A percentile compares a stretch with the other conserved stretches of the same genome.
These are phyloP conservation scores for Xylariomycetidae sp. DNA, from an alignment of 2,329 filamentous ascomycete genomes.

Conservation along the genomic window DNA sequence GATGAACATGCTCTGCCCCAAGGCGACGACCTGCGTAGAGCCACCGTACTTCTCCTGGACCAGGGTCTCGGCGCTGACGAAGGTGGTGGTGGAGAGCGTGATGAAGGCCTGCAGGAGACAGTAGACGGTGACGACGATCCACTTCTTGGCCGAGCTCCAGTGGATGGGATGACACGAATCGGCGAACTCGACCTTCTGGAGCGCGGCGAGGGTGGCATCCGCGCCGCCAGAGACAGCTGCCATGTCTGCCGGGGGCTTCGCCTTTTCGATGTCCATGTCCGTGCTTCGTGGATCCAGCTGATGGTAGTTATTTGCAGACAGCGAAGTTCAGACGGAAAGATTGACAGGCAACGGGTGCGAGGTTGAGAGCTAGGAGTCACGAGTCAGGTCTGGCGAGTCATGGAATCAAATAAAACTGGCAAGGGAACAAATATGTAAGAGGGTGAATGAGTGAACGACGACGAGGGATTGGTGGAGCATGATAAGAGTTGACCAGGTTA, in stretches of 20 bases:
- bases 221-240: slow-evolving; percentile 1
- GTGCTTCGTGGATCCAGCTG: too few species aligned
- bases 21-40: slow-evolving; percentile 31
- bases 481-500: too few species aligned
- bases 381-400: too few species aligned
- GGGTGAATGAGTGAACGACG: too few species aligned
- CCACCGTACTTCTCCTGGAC: slow-evolving; percentile 33
- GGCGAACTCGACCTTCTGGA: slow-evolving; percentile 19
- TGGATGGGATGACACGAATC: slow-evolving; percentile 24
- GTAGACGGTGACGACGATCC: slow-evolving; percentile 22
- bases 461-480: too few species aligned
- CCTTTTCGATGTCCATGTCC: slow-evolving; percentile 1
- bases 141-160: slow-evolving; percentile 25
- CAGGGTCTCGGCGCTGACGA: slow-evolving; percentile 32
- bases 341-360: too few species aligned
- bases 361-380: too few species aligned
- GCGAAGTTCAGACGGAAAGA: too few species aligned
- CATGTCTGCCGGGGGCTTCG: neutral
- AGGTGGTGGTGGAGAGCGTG: slow-evolving; percentile 33
- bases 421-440: too few species aligned
- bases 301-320: too few species aligned
- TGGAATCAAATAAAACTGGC: too few species aligned
- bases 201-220: slow-evolving; percentile 19
- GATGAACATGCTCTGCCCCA: slow-evolving; percentile 39
- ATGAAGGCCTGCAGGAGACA: slow-evolving; percentile 32